Base-by-base conservation (phyloP, 768 basidiomycete species). In the Cystofilobasidium macerans region DNA sequence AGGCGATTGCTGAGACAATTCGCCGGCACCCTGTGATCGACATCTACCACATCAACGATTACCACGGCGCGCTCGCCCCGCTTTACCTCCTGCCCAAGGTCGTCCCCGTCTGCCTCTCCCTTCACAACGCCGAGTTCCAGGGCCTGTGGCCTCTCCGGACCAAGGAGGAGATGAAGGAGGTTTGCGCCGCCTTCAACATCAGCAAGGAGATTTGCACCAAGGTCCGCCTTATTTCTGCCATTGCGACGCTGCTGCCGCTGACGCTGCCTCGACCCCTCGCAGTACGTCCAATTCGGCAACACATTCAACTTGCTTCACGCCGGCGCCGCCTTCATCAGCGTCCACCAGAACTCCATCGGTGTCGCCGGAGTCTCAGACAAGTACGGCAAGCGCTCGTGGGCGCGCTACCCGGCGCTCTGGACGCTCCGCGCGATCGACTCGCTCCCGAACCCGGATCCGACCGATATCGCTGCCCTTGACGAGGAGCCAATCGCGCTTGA, bases 321-420 rank as follows among this genome's bases (percentile, higher is more conserved):
- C 28, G 92, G 85, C 6, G 92, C 92, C 1, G 88, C 87, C 30
- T 95, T 86, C 77, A 91, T 95, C 78, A 89, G 87, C 69, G 82
- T 83, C 35, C 92, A 95, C 75, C 92, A 95, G 75, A 94, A 91
- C 80, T 87, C 86, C 70, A 73, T 94, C 36, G 92, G 92, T 74
- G 92, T 94, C 26, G 92, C 92, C 47, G 92, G 92, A 80, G 92
- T 95, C 45, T 95, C 92, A 2, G 92, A 95, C 81, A 95, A 95
- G 78, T 93, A 95, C 72, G 92, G 92, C 30, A 95, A 95, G 77
- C 89, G 92, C 53, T 87, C 86, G 71, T 95, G 92, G 92, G 92
- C 92, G 56, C 85, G 92, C 62, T 95, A 95, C 76, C 92, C 92
- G 33, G 92, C 92, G 18, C 80, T 95, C 3, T 95, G 92, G 92